Conservation (phyloP, 164 flowering plant genomes). For the Stephania cephalantha region DNA sequence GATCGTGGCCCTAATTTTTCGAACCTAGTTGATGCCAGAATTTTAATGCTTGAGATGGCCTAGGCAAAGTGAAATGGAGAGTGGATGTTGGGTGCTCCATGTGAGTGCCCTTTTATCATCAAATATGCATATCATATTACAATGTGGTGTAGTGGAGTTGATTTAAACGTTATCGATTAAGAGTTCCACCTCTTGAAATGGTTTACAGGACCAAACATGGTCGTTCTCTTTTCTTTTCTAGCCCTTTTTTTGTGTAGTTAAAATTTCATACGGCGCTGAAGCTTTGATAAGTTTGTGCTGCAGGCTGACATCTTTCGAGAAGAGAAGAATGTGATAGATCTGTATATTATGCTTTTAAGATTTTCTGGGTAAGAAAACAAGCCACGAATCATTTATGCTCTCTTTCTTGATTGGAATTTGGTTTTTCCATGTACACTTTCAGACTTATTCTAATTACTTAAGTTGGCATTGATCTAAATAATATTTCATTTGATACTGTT, state of each 20-base stretch:
- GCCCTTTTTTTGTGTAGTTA: neutral
- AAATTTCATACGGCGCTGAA: neutral
- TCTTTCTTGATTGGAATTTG: neutral
- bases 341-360: conserved; percentile 79
- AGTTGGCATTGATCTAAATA: neutral
- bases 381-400: neutral
- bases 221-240: neutral
- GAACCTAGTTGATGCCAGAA: neutral
- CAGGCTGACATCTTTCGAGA: conserved; percentile 87
- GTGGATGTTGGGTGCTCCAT: neutral
- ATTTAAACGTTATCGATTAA: neutral
- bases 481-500: neutral
- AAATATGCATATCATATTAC: neutral
- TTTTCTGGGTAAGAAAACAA: conserved; percentile 70
- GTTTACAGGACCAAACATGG: neutral
- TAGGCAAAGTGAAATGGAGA: neutral
- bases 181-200: neutral
- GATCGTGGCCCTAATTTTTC: neutral
- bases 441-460: neutral
- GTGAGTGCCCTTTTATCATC: neutral
- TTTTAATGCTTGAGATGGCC: neutral
- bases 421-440: neutral
- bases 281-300: conserved; percentile 14
- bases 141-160: neutral
- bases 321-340: conserved; percentile 74